Base-by-base conservation (phyloP, 176 grass and related monocot species). In the Themeda triandra region DNA sequence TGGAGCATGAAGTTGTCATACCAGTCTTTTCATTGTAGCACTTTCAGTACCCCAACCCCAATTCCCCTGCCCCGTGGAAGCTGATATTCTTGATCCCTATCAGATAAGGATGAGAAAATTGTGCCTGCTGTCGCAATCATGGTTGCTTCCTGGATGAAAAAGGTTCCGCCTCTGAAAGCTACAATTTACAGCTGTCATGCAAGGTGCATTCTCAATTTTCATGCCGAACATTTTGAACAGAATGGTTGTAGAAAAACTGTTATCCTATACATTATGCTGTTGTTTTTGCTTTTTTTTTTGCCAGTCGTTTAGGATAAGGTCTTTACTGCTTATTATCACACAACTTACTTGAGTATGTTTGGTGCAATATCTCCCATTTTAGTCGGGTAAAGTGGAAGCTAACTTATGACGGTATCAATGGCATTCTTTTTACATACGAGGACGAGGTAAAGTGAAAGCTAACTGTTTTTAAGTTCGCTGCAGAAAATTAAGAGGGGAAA, bases 91-190 rank as follows among this genome's bases (percentile, higher is more conserved):
- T 56, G n/a, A 12, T 66, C 18, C 7, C 19, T 15, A 87, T 76
- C 30, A 64, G 85, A 76, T 76, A 75, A 76, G 71, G 19, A 63
- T 19, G 45, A 76, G 46, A 82, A 82, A 75, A 75, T 81, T 82
- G 28, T 76, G 46, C 27, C 13, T 2, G n/a, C 45, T 0, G 27
- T 69, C 71, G 60, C 46, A 69, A 82, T 76, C 60, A 69, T 63
- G 23, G 62, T 82, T 60, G 36, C 45, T 76, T 82, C 30, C 49
- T 24, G 11, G 77, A 42, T 67, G 42, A 42, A 21, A 2, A 75
- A 67, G 9, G 13, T 73, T 25, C 21, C 4, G 81, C 68, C 36
- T 7, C 73, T 86, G 77, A 80, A 56, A 76, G 19, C 44, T 3
- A 66, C 29, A 46, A 42, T 73, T 48, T 81, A 31, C 58, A 31